A percentile compares a stretch with the other conserved stretches of the same genome.
Conservation (phyloP, 2,329 filamentous ascomycete species). For the Calonectria henricotiae region DNA sequence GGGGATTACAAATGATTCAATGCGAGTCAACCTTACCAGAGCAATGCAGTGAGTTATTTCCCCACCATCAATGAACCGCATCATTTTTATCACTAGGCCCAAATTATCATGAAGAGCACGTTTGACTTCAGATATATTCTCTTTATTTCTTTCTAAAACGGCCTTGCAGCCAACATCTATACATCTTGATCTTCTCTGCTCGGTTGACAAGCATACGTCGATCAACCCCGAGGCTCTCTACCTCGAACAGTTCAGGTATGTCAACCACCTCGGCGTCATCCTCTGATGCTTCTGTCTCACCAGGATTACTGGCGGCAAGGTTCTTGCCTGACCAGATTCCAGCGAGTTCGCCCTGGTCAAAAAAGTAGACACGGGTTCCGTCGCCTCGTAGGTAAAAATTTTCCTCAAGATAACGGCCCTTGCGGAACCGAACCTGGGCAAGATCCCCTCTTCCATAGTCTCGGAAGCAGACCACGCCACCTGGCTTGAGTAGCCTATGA, state of each 20-base stretch:
- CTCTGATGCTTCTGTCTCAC: conserved; percentile 39
- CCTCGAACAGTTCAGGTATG: conserved; percentile 71
- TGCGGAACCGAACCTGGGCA: conserved; percentile 97
- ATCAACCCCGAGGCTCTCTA: conserved; percentile 87
- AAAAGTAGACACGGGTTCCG: conserved; percentile 97
- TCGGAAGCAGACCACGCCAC: conserved; percentile 93
- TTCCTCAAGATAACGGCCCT: conserved; percentile 92
- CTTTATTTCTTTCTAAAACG: conserved; percentile 80
- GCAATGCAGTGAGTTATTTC: too few species aligned
- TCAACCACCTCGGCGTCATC: conserved; percentile 38
- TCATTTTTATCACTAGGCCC: too few species aligned
- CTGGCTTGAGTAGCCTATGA: conserved; percentile 87
- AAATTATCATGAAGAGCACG: too few species aligned
- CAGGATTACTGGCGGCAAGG: conserved; percentile 30
- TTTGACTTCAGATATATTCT: conserved; percentile 36
- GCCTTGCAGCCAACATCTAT: conserved; percentile 95
- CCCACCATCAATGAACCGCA: too few species aligned
- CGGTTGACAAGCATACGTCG: conserved; percentile 93
- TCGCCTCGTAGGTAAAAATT: conserved; percentile 98
- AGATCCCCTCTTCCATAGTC: conserved; percentile 97
- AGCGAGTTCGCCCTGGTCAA: conserved; percentile 87
- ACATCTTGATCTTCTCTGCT: conserved; percentile 95
- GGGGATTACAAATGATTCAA: neutral
- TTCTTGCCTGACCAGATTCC: conserved; percentile 80
- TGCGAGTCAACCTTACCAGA: neutral